Base-by-base conservation (phyloP, 1,284 basidiomycete species). In the Waitea zeae region DNA sequence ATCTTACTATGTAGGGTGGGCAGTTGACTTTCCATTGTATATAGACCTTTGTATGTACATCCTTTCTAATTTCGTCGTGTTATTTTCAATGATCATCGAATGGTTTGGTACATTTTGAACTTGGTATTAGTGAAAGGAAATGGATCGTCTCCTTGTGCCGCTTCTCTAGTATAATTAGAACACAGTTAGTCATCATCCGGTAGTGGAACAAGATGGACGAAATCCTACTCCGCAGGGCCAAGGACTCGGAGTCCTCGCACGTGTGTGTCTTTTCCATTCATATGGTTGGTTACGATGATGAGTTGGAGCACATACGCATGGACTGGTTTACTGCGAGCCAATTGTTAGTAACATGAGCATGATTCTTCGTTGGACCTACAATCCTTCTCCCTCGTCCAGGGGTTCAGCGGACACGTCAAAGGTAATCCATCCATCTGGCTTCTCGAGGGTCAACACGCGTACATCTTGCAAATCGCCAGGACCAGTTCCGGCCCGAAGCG, bases 221-320 rank as follows among this genome's bases (percentile, higher is more conserved):
- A 7, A 26, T 7, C 79, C 41, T 49, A 89, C 89, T 79, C 76
- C 5, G 71, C 51, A 2, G 89, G 83, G 0, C 90, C 93, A 40
- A 89, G 75, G 15, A 97, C 69, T 35, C 70, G 73, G 29, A 98
- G 54, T 1, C 90, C 88, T 13, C 95, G 73, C 12, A 98, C 82
- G 56, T 98, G 95, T 6, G 95, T 98, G 56, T 99, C 95, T 53
- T 98, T 98, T 3, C 95, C 95, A 46, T 93, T 96, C 68, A 95
- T 80, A 49, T 98, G 90, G 50, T 98, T 98, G 14, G 83, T 78
- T 14, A 90, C 63, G 36, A 99, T 73, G 39, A 92, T 78, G 20
- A 98, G 66, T 48, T 97, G 90, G 3, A 99, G 55, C 9, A 95
- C 71, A 51, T 93, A 92, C 2, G 86, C 84, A 42, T 82, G 74